phyloP scores from a whole-genome alignment of 768 basidiomycete genomes.

The Lentinus tigrinus region DNA sequence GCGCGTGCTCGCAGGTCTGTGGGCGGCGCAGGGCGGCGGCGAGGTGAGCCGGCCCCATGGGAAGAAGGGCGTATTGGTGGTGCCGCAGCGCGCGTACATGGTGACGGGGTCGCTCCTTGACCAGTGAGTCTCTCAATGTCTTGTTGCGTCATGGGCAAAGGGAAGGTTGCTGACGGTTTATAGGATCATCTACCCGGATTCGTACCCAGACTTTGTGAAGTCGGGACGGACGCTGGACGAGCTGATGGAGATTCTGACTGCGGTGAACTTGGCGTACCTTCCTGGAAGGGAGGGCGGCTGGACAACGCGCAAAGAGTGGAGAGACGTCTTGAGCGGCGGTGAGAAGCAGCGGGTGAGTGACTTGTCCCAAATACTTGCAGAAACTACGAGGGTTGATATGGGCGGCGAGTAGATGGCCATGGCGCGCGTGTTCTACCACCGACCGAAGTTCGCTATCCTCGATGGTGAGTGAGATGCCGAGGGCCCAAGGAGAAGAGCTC shows the following conservation, averaged over 20 bases:
- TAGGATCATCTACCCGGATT: conserved; percentile 86
- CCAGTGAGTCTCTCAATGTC: conserved; percentile 46
- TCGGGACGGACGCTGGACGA: conserved; percentile 64
- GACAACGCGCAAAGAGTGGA: conserved; percentile 90
- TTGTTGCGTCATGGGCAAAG: not conserved
- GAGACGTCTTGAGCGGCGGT: conserved; percentile 92
- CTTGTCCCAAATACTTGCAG: not conserved
- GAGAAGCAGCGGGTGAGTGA: conserved; percentile 85
- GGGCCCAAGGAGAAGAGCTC: not conserved
- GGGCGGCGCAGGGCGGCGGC: conserved; percentile 57
- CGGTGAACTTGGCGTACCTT: conserved; percentile 82
- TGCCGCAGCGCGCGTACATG: conserved; percentile 95
- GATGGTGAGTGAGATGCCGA: conserved; percentile 57
- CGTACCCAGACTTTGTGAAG: conserved; percentile 68
- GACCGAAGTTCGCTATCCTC: conserved; percentile 78
- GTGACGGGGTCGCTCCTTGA: conserved; percentile 83
- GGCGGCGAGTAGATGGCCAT: conserved; percentile 68
- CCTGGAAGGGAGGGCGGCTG: conserved; percentile 89
- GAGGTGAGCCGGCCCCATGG: conserved; percentile 34
- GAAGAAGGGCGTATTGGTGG: conserved; percentile 67
- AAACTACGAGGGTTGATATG: not conserved
- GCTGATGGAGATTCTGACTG: conserved; percentile 72
- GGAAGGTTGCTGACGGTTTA: not conserved
- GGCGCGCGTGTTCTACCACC: conserved; percentile 90
- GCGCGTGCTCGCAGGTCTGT: conserved; percentile 84